A percentile compares a stretch with the other conserved stretches of the same genome.
Conservation (phyloP, 768 basidiomycete species). For the Mrakia blollopis region DNA sequence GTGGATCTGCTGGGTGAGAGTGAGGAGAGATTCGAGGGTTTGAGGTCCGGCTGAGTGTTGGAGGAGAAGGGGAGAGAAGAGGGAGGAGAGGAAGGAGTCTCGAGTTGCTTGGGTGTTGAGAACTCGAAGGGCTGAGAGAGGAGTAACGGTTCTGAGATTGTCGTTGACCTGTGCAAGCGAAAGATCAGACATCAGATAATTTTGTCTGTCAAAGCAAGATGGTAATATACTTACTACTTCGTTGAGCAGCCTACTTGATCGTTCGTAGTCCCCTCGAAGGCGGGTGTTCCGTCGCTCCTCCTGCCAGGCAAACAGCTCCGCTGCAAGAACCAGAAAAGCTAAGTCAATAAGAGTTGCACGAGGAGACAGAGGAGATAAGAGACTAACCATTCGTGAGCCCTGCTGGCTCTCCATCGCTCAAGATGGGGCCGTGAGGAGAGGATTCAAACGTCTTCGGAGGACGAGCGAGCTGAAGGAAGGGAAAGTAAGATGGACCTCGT, state of each 20-base stretch:
- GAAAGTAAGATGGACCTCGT: background rate
- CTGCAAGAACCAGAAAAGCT: background rate
- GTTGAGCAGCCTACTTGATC: constrained; percentile 14
- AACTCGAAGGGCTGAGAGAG: constrained; percentile 71
- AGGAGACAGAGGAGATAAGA: background rate
- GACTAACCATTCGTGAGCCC: constrained; percentile 23
- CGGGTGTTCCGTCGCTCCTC: constrained; percentile 22
- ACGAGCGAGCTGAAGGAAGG: constrained; percentile 9
- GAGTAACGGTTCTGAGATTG: constrained; percentile 62
- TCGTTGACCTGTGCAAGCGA: constrained; percentile 15
- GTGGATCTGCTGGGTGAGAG: constrained; percentile 63
- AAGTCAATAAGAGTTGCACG: background rate
- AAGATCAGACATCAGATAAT: background rate
- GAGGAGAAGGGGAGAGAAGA: constrained; percentile 63
- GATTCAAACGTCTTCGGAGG: constrained; percentile 6
- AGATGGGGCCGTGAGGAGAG: constrained; percentile 5
- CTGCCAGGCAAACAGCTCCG: constrained; percentile 31
- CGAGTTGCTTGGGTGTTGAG: constrained; percentile 72
- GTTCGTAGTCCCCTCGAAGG: constrained; percentile 24
- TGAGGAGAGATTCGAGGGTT: constrained; percentile 62
- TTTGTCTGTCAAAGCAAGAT: background rate
- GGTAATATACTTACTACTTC: constrained; percentile 3
- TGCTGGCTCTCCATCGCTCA: constrained; percentile 26
- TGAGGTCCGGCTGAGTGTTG: constrained; percentile 35
- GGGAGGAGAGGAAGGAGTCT: constrained; percentile 68